Percentiles rank a stretch among this genome's conserved stretches.
phyloP scores from a whole-genome alignment of 306 rosid species.

The Citrullus colocynthis region DNA sequence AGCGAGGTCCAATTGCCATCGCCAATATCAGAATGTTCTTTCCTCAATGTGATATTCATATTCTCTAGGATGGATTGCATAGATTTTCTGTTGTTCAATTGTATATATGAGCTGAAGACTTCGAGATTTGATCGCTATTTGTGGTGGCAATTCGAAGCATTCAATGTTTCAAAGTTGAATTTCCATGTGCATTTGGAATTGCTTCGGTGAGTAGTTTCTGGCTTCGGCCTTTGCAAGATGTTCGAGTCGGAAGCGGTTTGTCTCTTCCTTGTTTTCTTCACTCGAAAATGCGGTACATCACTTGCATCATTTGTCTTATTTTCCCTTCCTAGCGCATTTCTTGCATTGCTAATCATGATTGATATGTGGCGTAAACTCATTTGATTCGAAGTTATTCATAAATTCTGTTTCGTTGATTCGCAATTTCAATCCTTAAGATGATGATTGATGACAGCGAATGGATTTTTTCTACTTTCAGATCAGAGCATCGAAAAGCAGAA shows the following conservation, averaged over 20 bases:
- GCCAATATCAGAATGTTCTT: background rate
- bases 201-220: background rate
- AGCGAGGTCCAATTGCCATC: background rate
- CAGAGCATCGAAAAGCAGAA: no score
- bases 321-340: background rate
- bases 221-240: no score
- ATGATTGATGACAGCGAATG: no score
- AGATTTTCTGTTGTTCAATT: background rate
- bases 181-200: background rate
- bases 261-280: background rate
- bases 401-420: no score
- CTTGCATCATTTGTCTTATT: background rate
- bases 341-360: background rate
- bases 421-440: no score
- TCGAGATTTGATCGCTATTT: background rate
- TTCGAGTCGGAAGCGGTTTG: no score
- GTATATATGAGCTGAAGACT: background rate
- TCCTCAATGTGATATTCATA: background rate
- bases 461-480: no score
- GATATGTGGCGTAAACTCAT: background rate
- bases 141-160: background rate
- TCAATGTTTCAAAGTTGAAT: background rate
- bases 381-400: background rate
- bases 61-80: background rate
- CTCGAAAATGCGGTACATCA: background rate